Evolutionary conservation across 1,284 basidiomycete species (phyloP).

Genomic region (Trichosporon sp.): DNA sequence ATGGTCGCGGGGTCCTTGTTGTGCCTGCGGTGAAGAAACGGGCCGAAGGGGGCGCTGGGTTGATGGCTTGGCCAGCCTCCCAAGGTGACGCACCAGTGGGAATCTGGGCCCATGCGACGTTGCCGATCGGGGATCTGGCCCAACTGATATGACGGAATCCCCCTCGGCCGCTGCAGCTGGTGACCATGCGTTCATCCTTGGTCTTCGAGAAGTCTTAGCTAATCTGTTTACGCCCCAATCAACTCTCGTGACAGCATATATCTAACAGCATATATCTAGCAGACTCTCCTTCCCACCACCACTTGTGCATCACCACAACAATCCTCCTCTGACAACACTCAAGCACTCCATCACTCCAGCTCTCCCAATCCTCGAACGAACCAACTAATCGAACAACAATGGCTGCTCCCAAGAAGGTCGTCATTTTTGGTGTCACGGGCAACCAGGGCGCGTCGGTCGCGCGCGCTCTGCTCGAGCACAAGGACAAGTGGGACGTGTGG

Average conservation of each 20-base stretch:
- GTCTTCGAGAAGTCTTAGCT: neutral
- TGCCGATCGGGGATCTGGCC: slow-evolving; percentile 11
- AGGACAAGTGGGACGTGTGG: slow-evolving; percentile 25
- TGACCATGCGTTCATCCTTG: neutral
- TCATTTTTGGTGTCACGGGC: slow-evolving; percentile 35
- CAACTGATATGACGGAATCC: neutral
- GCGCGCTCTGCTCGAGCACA: slow-evolving; percentile 27
- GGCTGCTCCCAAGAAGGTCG: slow-evolving; percentile 23
- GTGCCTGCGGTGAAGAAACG: neutral
- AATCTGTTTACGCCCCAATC: neutral
- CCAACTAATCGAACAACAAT: neutral
- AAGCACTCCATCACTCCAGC: too few relatives aligned
- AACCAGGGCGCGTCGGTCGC: slow-evolving; percentile 33
- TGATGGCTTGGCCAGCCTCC: too few relatives aligned
- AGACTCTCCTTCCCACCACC: neutral
- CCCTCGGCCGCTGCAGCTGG: too few relatives aligned
- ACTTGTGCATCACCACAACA: neutral
- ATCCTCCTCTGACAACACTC: too few relatives aligned
- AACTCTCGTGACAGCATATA: neutral
- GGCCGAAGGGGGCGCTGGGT: too few relatives aligned
- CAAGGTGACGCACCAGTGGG: neutral
- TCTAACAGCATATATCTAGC: neutral
- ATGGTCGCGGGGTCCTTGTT: too few relatives aligned
- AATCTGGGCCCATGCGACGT: neutral
- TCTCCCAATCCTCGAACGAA: too few relatives aligned